Conservation (phyloP, 2,329 filamentous ascomycete genomes). For the Stachybotrys chartarum region DNA sequence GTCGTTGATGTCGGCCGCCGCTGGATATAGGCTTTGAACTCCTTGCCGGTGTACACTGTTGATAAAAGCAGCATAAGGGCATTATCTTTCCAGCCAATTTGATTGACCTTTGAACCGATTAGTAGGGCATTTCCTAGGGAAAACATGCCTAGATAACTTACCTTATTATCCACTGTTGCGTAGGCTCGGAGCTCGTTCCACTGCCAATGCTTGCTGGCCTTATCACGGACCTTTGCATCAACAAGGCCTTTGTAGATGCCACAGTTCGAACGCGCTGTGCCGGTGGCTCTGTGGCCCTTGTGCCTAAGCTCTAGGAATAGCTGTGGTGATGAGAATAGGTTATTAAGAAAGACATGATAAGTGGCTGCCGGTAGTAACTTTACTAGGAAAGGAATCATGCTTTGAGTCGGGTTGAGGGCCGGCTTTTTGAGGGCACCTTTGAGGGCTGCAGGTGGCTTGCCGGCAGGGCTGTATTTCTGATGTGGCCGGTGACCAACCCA, state of each 20-base stretch:
- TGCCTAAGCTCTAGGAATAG: not conserved
- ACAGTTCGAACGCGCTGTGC: not conserved
- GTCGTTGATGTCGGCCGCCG: no score
- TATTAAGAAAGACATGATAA: no score
- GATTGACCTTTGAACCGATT: not conserved
- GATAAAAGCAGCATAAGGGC: not conserved
- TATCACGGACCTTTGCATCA: not conserved
- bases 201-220: not conserved
- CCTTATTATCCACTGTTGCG: not conserved
- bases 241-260: no score
- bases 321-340: not conserved
- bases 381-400: no score
- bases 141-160: not conserved
- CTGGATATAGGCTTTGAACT: no score
- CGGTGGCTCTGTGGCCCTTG: not conserved
- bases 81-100: not conserved
- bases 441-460: no score
- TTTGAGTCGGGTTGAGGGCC: no score
- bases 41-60: no score
- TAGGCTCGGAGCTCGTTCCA: not conserved
- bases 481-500: not conserved
- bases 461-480: no score
- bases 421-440: no score
- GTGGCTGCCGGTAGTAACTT: no score
- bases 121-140: no score